These are phyloP conservation scores for Coccinonectria pachysandricola DNA, from an alignment of 2,329 filamentous ascomycete species.

Conservation along the genomic window DNA sequence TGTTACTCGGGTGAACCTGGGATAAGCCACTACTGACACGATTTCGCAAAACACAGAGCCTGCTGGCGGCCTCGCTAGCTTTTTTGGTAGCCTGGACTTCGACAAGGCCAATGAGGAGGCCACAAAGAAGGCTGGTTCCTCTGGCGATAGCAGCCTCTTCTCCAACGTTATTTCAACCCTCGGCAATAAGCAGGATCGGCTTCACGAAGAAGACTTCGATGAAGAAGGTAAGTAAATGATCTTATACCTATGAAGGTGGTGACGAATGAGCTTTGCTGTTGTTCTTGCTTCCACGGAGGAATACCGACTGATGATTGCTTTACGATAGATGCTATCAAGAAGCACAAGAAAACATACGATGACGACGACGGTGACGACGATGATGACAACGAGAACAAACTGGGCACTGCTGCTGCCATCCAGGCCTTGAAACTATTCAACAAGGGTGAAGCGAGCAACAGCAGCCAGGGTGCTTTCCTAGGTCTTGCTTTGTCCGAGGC, in stretches of 20 bases:
- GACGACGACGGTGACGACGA: slow-evolving; percentile 35
- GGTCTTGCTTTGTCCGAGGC: slow-evolving; percentile 83
- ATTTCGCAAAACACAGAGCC: slow-evolving; percentile 19
- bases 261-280: not conserved
- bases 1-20: not conserved
- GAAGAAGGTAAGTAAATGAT: slow-evolving; percentile 33
- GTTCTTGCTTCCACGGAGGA: not conserved
- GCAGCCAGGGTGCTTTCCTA: slow-evolving; percentile 67
- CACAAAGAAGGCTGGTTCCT: slow-evolving; percentile 33
- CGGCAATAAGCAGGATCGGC: slow-evolving; percentile 36
- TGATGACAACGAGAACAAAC: slow-evolving; percentile 39
- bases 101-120: slow-evolving; percentile 38
- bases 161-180: slow-evolving; percentile 36
- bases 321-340: slow-evolving; percentile 59
- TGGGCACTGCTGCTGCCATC: slow-evolving; percentile 68
- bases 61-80: slow-evolving; percentile 26
- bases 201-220: slow-evolving; percentile 37
- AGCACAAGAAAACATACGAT: slow-evolving; percentile 67
- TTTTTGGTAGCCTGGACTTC: slow-evolving; percentile 38
- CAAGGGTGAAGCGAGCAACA: slow-evolving; percentile 39
- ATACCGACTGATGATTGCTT: too few species aligned
- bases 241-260: not conserved
- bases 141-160: slow-evolving; percentile 39
- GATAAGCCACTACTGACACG: too few species aligned
- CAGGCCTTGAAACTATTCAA: slow-evolving; percentile 75